These are phyloP conservation scores for Fusarium nurragi DNA, from an alignment of 2,329 filamentous ascomycete genomes.

Conservation along the genomic window DNA sequence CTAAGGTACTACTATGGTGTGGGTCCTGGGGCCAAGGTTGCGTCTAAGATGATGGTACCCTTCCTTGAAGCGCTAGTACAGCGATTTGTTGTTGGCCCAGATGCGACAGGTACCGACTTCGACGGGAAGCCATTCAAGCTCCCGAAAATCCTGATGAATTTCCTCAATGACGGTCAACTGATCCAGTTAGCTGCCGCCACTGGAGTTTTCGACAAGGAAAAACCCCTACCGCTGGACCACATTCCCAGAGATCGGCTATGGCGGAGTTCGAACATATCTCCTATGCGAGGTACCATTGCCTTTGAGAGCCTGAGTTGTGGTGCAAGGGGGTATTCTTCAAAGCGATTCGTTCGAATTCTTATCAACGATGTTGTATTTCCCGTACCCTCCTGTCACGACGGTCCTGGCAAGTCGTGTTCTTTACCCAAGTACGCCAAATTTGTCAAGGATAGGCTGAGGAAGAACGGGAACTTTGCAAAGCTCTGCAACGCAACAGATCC, in stretches of 20 bases:
- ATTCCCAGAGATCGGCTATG: slow-evolving; percentile 62
- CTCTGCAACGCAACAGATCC: slow-evolving; percentile 58
- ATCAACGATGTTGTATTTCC: slow-evolving; percentile 72
- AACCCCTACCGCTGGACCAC: slow-evolving; percentile 56
- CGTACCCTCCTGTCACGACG: slow-evolving; percentile 62
- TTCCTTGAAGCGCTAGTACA: slow-evolving; percentile 64
- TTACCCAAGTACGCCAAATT: slow-evolving; percentile 57
- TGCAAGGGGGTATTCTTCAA: slow-evolving; percentile 44
- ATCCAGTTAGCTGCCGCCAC: slow-evolving; percentile 67
- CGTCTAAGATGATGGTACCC: slow-evolving; percentile 69
- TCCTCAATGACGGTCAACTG: slow-evolving; percentile 74
- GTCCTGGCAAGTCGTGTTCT: slow-evolving; percentile 64
- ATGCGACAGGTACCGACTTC: slow-evolving; percentile 56
- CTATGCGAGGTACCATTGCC: slow-evolving; percentile 72
- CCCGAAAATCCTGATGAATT: slow-evolving; percentile 67
- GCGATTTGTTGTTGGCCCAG: slow-evolving; percentile 63
- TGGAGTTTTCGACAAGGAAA: slow-evolving; percentile 69
- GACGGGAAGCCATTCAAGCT: slow-evolving; percentile 59
- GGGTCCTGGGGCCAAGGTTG: slow-evolving; percentile 64
- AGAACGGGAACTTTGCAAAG: slow-evolving; percentile 60
- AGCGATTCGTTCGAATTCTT: slow-evolving; percentile 63
- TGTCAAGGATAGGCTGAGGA: slow-evolving; percentile 39
- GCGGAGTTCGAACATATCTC: slow-evolving; percentile 63
- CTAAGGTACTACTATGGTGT: slow-evolving; percentile 74
- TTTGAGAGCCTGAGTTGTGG: slow-evolving; percentile 70